Base-by-base conservation (phyloP, 306 rosid species). In the Fragaria vesca region DNA sequence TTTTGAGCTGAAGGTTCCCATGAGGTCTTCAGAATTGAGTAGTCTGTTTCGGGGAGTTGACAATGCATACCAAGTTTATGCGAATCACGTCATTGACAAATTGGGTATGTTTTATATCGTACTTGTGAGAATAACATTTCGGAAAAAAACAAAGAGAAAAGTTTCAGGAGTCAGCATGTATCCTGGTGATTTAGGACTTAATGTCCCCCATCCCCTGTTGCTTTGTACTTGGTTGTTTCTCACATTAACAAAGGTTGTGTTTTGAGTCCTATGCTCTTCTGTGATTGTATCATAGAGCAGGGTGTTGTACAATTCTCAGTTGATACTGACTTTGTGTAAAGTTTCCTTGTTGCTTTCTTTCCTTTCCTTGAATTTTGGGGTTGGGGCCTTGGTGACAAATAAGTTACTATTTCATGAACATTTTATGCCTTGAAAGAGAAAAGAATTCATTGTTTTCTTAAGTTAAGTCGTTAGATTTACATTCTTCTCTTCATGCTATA, bases 21-120 rank as follows among this genome's bases (percentile, higher is more conserved):
- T 95, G 99, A 85, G 99, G 84, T 76, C 90, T 82, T 78, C 97
- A 73, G 99, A 95, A 81, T 77, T 95, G 86, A 93, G 79, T 85
- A 77, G 96, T 84, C 81, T 95, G 88, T 89, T 91, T 80, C 97
- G 99, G 38, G 99, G 99, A 72, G 87, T 95, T 4, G 99, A 95
- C 87, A 95, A 95, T 87, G 97, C 94, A 47, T 93, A 93, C 87
- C 99, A 95, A 81, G 91, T 85, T 47, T 95, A 89, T 85, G 90
- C 91, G 38, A 93, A 88, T 76, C 85, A 69, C 62, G 93, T 87
- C 78, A 89, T 87, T 83, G 88, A 86, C 73, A 88, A 88, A 79
- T 81, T 93, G 83, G 94, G 99, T 95, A 75, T 81, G 97, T 82
- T 66, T 55, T 55, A 34, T 51, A 72, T 58, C 17, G 75, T 65